Conservation (phyloP, 2,329 filamentous ascomycete genomes). For the Blumeriella jaapii region DNA sequence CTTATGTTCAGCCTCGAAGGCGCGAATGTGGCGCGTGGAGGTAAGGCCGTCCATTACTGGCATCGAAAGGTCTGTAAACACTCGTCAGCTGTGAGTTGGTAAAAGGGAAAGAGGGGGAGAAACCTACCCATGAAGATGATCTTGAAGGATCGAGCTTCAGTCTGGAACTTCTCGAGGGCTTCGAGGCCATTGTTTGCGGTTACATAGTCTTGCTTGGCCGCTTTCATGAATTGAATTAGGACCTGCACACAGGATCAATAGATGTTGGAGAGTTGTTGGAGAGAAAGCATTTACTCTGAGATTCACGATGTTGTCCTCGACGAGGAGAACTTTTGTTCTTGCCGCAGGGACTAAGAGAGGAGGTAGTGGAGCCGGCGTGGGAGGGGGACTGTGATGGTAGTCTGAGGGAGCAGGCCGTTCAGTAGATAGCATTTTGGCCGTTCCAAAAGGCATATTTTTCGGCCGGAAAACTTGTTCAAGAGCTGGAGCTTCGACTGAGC, state of each 20-base stretch:
- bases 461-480: no score
- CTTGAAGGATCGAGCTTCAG: constrained; percentile 12
- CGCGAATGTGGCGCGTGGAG: constrained; percentile 36
- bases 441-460: no score
- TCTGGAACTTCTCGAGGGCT: constrained; percentile 30
- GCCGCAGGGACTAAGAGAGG: neutral
- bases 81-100: neutral
- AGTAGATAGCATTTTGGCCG: no score
- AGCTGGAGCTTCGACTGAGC: no score
- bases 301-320: constrained; percentile 32
- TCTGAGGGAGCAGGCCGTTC: neutral
- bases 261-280: neutral
- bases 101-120: neutral
- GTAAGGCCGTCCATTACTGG: constrained; percentile 40
- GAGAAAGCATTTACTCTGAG: constrained; percentile 19
- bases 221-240: constrained; percentile 19
- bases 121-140: constrained; percentile 27
- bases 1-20: constrained; percentile 32
- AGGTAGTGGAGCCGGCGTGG: neutral
- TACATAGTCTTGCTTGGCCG: constrained; percentile 20
- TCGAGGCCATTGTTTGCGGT: constrained; percentile 34
- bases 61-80: constrained; percentile 38
- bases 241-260: constrained; percentile 6
- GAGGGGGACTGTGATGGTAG: neutral
- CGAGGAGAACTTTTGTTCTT: constrained; percentile 23